Evolutionary conservation across 495 filamentous ascomycete genomes (phyloP), one percentile per base, ranked within the genome.

Genomic region (Xylaria bambusicola): DNA sequence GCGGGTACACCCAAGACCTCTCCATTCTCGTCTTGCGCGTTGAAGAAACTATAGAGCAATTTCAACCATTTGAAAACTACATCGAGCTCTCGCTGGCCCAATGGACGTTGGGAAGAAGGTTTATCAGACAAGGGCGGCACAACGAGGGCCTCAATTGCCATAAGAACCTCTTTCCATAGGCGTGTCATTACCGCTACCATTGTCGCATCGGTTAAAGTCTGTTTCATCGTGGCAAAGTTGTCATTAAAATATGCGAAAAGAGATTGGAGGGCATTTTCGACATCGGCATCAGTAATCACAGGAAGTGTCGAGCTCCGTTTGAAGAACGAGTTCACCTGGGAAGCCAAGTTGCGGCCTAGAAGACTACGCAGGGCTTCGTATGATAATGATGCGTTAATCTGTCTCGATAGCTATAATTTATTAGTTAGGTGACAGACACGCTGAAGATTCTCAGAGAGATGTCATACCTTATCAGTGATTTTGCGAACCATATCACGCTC

Each of bases 151-250:
- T 99, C 95, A 58, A 98, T 88, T 1, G 93, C 95, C 31, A 89
- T 84, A 4, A 99, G 81, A 9, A 97, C 92, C 73, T 97, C 95
- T 71, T 99, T 99, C 95, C 95, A 99, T 13, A 99, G 73, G 38
- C 95, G 85, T 23, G 91, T 94, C 95, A 99, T 99, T 57, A 99
- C 93, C 73, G 92, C 90, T 57, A 89, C 83, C 94, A 99, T 96
- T 45, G 95, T 93, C 51, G 91, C 85, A 33, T 88, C 87, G 2
- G 95, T 98, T 27, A 99, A 80, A 1, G 93, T 97, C 71, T 92
- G 85, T 74, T 97, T 96, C 91, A 99, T 94, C 68, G 97, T 97
- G 36, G 92, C 93, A 67, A 99, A 99, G 67, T 99, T 99, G 70
- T 97, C 95, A 69, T 98, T 91, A 68, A 99, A 98, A 71, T 99